phyloP scores from a whole-genome alignment of 108 stramenopile genomes.

The Nitzschia sp. region DNA sequence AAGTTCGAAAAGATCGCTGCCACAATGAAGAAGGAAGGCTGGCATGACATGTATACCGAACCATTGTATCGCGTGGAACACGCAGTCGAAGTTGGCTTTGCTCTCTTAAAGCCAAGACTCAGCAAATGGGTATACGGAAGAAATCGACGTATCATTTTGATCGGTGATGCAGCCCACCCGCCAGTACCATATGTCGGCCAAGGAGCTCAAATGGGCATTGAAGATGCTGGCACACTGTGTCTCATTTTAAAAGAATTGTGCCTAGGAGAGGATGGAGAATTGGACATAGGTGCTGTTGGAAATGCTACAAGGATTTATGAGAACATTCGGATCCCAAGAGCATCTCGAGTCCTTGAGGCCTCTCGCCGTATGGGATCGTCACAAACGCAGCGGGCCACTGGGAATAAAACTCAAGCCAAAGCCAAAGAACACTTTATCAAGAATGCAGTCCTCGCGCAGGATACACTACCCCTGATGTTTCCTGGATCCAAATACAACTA shows the following conservation, averaged over 20 bases:
- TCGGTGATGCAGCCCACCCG: conserved; percentile 74
- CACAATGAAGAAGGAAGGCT: conserved; percentile 49
- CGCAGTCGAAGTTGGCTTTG: conserved; percentile 45
- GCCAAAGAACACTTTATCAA: background rate
- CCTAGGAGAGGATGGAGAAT: background rate
- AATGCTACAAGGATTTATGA: conserved; percentile 50
- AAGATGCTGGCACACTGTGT: conserved; percentile 46
- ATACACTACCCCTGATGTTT: conserved; percentile 5
- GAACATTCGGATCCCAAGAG: conserved; percentile 43
- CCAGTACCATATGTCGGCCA: conserved; percentile 72
- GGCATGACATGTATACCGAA: conserved; percentile 50
- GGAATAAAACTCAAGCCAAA: conserved; percentile 41
- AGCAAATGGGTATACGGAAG: conserved; percentile 24
- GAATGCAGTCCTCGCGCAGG: conserved; percentile 6
- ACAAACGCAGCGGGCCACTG: conserved; percentile 43
- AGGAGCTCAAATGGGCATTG: conserved; percentile 71
- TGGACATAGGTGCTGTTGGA: conserved; percentile 27
- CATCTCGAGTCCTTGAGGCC: too few species aligned
- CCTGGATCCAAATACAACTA: conserved; percentile 15
- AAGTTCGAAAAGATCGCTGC: conserved; percentile 51
- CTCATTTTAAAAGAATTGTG: conserved; percentile 37
- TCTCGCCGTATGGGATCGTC: conserved; percentile 39
- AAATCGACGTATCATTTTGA: conserved; percentile 32
- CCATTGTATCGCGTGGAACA: conserved; percentile 34
- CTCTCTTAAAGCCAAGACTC: conserved; percentile 20